phyloP scores from a whole-genome alignment of 306 rosid genomes.

The Notholithocarpus densiflorus region DNA sequence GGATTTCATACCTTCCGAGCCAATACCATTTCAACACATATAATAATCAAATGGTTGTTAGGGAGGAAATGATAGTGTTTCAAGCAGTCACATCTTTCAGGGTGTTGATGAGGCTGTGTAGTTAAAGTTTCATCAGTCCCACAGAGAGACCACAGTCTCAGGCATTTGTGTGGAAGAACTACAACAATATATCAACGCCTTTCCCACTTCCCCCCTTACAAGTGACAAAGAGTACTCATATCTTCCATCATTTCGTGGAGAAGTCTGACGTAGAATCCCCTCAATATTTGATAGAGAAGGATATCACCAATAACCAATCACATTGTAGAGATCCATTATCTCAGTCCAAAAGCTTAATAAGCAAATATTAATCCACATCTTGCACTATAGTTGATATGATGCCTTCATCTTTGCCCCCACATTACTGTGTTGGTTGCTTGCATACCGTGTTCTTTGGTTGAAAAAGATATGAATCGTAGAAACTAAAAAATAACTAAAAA shows the following conservation, averaged over 20 bases:
- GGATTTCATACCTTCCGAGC: constrained; percentile 43
- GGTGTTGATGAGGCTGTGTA: background rate
- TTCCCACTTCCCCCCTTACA: constrained; percentile 30
- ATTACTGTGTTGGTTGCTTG: no score
- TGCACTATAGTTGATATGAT: no score
- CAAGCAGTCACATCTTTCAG: constrained; percentile 39
- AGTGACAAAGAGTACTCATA: constrained; percentile 25
- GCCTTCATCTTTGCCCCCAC: no score
- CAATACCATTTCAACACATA: constrained; percentile 29
- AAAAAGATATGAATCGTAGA: no score
- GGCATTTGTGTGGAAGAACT: constrained; percentile 39
- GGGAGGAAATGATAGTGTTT: constrained; percentile 27
- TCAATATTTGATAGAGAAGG: no score
- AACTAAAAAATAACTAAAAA: no score
- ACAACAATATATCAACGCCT: constrained; percentile 51
- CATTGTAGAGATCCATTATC: no score
- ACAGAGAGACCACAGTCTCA: constrained; percentile 32
- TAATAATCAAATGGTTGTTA: constrained; percentile 29
- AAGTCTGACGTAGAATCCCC: no score
- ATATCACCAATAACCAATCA: no score
- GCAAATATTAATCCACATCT: no score
- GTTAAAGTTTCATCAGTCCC: constrained; percentile 36
- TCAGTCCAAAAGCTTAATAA: no score
- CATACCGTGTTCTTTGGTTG: no score
- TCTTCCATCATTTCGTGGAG: constrained; percentile 30